phyloP scores from a whole-genome alignment of 331 rosid species.

The Quercus lobata region DNA sequence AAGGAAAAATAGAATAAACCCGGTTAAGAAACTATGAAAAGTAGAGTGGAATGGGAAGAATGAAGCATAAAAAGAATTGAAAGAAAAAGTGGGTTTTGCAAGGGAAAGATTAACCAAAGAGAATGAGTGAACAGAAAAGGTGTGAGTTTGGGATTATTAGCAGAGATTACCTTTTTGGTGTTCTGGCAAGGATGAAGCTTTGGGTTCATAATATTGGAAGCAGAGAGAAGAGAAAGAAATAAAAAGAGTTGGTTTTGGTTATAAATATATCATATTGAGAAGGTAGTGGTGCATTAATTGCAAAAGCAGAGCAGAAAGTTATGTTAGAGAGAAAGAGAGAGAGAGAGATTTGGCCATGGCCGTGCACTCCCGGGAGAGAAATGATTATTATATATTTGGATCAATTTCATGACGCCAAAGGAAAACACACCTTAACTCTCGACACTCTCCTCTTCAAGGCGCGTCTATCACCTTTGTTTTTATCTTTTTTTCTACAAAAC shows the following conservation, averaged over 20 bases:
- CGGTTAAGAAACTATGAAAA: neutral
- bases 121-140: neutral
- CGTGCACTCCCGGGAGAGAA: slow-evolving; percentile 20
- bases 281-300: neutral
- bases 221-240: neutral
- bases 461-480: neutral
- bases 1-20: neutral
- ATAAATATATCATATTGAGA: neutral
- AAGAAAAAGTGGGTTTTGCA: neutral
- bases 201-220: slow-evolving; percentile 8
- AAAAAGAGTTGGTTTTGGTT: neutral
- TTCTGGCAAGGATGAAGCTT: neutral
- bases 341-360: slow-evolving; percentile 11
- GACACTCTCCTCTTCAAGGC: slow-evolving; percentile 9
- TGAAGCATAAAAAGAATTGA: neutral
- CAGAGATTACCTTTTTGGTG: slow-evolving; percentile 23
- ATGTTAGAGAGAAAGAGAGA: neutral
- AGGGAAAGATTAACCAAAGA: neutral
- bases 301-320: neutral
- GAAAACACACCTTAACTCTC: neutral
- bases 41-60: neutral
- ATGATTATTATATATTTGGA: slow-evolving; percentile 9
- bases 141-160: neutral
- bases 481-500: neutral
- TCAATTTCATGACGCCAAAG: neutral